Base-by-base conservation (phyloP, 176 grass and related monocot species). In the Cenchrus purpureus region DNA sequence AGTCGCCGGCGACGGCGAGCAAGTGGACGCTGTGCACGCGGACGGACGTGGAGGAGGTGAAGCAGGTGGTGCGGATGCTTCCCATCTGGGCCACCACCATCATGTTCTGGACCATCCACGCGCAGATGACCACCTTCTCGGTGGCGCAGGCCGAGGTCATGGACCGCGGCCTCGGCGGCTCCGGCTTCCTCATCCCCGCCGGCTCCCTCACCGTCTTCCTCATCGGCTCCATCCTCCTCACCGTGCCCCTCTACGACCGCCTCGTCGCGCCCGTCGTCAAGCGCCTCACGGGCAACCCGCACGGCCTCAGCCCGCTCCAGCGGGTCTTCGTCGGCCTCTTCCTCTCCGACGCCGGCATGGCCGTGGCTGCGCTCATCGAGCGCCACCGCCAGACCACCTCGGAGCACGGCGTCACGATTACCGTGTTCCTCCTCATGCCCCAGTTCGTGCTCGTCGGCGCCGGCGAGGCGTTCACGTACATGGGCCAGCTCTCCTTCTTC, bases 381-480 rank as follows among this genome's bases (percentile, higher is more conserved):
- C 73, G 91, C 75, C 10, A 87, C 57, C 93, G 95, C 10, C 85
- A 87, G 43, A 31, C 58, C 53, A 49, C 63, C 0, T 84, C 85
- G 22, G 14, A 12, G 12, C 6, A 68, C 8, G 84, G 90, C 1
- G 66, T 29, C 10, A 86, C 37, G 4, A 68, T 89, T 20, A 92
- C 85, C 62, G 95, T 98, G 14, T 98, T 93, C 89, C 87, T 94
- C 44, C 91, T 98, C 20, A 82, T 93, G 71, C 95, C 95, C 9
- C 95, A 98, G 88, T 98, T 98, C 85, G 78, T 97, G 19, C 82
- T 98, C 8, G 91, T 95, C 51, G 95, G 95, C 13, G 87, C 95
- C 1, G 95, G 93, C 12, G 95, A 98, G 93, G 93, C 95, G 6
- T 93, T 98, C 89, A 98, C 95, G 1, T 98, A 98, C 87, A 95